Percentiles rank a stretch among this genome's conserved stretches.
These are phyloP conservation scores for Chrysochromulina tobinii DNA, from an alignment of 78 protist genomes.

Conservation along the genomic window DNA sequence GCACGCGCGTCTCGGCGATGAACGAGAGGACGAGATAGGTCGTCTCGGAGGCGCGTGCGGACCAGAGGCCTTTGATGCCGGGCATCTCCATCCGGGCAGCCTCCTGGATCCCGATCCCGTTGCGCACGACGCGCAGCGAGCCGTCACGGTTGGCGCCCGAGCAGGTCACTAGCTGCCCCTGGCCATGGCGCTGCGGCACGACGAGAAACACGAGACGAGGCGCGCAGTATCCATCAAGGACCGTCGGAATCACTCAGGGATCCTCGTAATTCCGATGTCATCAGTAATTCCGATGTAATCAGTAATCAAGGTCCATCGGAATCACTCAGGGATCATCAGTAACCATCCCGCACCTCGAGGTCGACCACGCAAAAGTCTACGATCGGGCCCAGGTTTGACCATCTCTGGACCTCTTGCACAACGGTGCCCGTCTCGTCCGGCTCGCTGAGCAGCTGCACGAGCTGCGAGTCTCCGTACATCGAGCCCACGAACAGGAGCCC, in stretches of 20 bases:
- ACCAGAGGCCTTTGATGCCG: constrained; percentile 83
- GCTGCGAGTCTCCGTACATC: constrained; percentile 76
- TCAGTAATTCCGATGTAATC: not conserved
- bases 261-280: too few species aligned
- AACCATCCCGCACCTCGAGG: constrained; percentile 33
- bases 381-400: constrained; percentile 87
- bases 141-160: constrained; percentile 85
- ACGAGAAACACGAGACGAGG: too few species aligned
- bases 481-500: constrained; percentile 85
- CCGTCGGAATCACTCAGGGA: too few species aligned
- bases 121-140: constrained; percentile 82
- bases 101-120: constrained; percentile 89
- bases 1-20: constrained; percentile 73
- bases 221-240: too few species aligned
- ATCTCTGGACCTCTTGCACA: constrained; percentile 49
- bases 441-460: not conserved
- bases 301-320: too few species aligned
- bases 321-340: too few species aligned
- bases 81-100: constrained; percentile 75
- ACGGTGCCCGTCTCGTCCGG: not conserved
- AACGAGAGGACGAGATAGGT: constrained; percentile 70
- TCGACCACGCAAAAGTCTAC: constrained; percentile 79
- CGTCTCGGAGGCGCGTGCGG: constrained; percentile 23
- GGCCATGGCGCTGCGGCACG: not conserved
- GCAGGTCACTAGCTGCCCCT: constrained; percentile 83